Evolutionary conservation across 257 asterid species (phyloP).

Genomic region (Lavandula angustifolia): DNA sequence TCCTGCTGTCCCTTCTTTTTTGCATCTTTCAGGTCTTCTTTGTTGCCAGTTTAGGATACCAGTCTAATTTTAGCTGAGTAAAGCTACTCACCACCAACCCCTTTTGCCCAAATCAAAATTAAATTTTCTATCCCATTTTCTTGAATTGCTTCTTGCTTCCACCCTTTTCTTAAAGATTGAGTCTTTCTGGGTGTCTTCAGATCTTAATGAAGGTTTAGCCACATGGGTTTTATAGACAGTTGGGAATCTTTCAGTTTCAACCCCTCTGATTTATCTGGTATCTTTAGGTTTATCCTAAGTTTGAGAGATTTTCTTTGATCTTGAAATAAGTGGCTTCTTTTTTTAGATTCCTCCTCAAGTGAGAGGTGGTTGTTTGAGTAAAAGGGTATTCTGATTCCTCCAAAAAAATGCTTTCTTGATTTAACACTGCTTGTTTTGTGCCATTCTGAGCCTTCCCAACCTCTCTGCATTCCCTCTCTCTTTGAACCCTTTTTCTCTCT

Average conservation of each 20-base stretch:
- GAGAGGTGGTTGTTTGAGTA: constrained; percentile 52
- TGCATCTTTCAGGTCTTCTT: constrained; percentile 32
- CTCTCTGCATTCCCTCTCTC: constrained; percentile 39
- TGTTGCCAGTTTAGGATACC: constrained; percentile 32
- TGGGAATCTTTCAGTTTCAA: no score
- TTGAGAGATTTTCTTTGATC: constrained; percentile 45
- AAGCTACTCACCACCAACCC: constrained; percentile 7
- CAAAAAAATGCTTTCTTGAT: constrained; percentile 53
- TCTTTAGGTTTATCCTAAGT: constrained; percentile 30
- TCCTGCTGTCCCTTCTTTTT: constrained; percentile 30
- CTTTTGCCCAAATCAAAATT: constrained; percentile 12
- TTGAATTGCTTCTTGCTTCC: constrained; percentile 24
- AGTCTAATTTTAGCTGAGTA: constrained; percentile 6
- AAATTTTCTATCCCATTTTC: constrained; percentile 34
- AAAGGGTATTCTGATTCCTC: constrained; percentile 80
- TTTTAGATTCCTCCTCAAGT: constrained; percentile 67
- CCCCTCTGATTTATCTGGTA: constrained; percentile 25
- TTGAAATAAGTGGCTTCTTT: constrained; percentile 49
- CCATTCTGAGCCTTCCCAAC: constrained; percentile 48
- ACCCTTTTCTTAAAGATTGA: constrained; percentile 3
- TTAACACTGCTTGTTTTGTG: constrained; percentile 48
- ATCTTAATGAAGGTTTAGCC: constrained; percentile 40
- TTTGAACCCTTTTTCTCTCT: constrained; percentile 28
- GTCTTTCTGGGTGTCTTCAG: constrained; percentile 36
- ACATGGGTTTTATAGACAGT: no score